A percentile compares a stretch with the other conserved stretches of the same genome.
phyloP scores from a whole-genome alignment of 1,139 yeast species.

The Meyerozyma carpophila region DNA sequence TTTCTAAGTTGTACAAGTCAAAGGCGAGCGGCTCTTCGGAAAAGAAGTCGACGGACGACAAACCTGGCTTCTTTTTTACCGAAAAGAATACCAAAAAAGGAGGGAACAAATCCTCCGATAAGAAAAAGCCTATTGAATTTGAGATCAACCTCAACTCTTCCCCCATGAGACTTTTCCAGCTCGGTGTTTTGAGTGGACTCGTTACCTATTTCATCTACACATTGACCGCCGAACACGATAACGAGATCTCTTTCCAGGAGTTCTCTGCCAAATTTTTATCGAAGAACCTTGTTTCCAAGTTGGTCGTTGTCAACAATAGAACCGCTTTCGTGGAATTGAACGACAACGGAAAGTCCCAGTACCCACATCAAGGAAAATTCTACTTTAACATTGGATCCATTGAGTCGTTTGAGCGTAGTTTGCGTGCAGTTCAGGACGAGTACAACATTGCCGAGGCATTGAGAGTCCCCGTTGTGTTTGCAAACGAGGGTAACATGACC shows the following conservation, averaged over 20 bases:
- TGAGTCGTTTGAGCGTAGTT: slow-evolving; percentile 82
- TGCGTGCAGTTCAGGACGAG: slow-evolving; percentile 70
- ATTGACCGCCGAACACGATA: slow-evolving; percentile 15
- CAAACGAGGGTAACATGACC: slow-evolving; percentile 59
- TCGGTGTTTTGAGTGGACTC: slow-evolving; percentile 27
- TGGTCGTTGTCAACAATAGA: slow-evolving; percentile 36
- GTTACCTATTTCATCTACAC: slow-evolving; percentile 15
- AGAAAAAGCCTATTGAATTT: slow-evolving; percentile 13
- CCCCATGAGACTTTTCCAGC: slow-evolving; percentile 23
- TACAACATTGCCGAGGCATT: slow-evolving; percentile 57
- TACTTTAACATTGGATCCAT: slow-evolving; percentile 85
- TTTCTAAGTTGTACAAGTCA: slow-evolving; percentile 4
- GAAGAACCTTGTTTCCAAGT: slow-evolving; percentile 31
- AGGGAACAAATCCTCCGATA: neutral
- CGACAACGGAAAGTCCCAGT: slow-evolving; percentile 30
- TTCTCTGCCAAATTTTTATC: slow-evolving; percentile 36
- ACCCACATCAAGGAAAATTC: slow-evolving; percentile 16
- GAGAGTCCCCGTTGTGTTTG: slow-evolving; percentile 80
- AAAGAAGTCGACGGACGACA: slow-evolving; percentile 5
- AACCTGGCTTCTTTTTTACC: slow-evolving; percentile 3
- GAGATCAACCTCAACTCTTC: slow-evolving; percentile 23
- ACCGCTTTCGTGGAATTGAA: slow-evolving; percentile 36
- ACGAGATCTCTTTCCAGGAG: slow-evolving; percentile 42
- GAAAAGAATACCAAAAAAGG: slow-evolving; percentile 4
- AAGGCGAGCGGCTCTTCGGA: slow-evolving; percentile 6